These are phyloP conservation scores for Neoboletus magnificus DNA, from an alignment of 768 basidiomycete genomes.

Conservation along the genomic window DNA sequence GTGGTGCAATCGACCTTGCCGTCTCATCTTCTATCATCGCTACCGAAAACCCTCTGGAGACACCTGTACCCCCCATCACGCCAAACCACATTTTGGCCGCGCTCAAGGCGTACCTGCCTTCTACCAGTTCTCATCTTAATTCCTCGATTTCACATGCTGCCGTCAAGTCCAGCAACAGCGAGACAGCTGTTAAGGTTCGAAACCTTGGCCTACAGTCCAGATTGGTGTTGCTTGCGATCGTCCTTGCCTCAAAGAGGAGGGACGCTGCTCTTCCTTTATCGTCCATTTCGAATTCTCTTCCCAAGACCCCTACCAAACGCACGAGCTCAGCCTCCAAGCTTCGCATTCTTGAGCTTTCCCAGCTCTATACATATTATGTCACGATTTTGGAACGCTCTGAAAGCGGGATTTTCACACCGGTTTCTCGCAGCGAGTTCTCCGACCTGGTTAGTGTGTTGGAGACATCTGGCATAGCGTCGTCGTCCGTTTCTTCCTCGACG, in stretches of 20 bases:
- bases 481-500: constrained; percentile 30
- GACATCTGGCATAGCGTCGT: constrained; percentile 60
- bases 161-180: constrained; percentile 43
- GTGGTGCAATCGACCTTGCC: constrained; percentile 71
- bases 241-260: constrained; percentile 62
- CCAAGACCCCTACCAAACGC: constrained; percentile 52
- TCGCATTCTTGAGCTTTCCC: constrained; percentile 52
- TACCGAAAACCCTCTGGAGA: constrained; percentile 27
- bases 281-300: constrained; percentile 30
- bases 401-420: constrained; percentile 54
- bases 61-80: constrained; percentile 45
- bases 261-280: constrained; percentile 55
- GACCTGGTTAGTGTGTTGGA: constrained; percentile 73
- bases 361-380: constrained; percentile 64
- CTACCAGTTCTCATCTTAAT: constrained; percentile 22
- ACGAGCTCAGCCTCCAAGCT: constrained; percentile 35
- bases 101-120: constrained; percentile 65
- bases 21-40: constrained; percentile 29
- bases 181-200: constrained; percentile 62
- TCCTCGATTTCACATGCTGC: constrained; percentile 18
- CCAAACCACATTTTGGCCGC: constrained; percentile 71
- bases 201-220: constrained; percentile 73
- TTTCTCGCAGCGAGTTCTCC: constrained; percentile 71
- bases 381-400: constrained; percentile 55
- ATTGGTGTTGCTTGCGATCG: constrained; percentile 58